A percentile compares a stretch with the other conserved stretches of the same genome.
Conservation (phyloP, 1,284 basidiomycete species). For the Austroboletus novae-zelandiae region DNA sequence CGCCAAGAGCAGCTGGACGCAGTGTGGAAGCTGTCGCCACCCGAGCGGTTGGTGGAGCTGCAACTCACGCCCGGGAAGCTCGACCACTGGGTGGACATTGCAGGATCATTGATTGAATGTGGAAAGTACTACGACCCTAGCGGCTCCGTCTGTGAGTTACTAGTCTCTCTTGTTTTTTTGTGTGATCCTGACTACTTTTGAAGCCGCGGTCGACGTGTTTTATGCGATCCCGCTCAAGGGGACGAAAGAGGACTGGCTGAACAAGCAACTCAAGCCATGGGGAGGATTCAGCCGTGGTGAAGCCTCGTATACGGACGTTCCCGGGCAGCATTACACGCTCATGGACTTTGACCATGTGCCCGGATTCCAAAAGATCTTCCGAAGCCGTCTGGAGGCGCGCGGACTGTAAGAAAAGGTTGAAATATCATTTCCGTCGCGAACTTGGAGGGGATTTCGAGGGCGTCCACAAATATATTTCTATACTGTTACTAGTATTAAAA, state of each 20-base stretch:
- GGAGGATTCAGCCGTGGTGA: constrained; percentile 23
- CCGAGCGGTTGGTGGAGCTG: constrained; percentile 29
- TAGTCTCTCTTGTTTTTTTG: background rate
- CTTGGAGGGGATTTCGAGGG: no score
- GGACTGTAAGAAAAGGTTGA: constrained; percentile 23
- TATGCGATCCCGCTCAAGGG: constrained; percentile 32
- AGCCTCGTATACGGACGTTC: constrained; percentile 28
- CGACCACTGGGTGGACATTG: constrained; percentile 33
- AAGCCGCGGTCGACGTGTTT: constrained; percentile 27
- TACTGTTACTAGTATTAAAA: no score
- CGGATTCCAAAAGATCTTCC: constrained; percentile 35
- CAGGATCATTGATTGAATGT: constrained; percentile 31
- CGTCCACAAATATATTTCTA: no score
- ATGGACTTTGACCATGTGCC: constrained; percentile 36
- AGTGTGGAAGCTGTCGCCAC: constrained; percentile 30
- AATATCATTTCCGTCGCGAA: no score
- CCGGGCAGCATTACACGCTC: constrained; percentile 33
- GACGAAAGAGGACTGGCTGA: constrained; percentile 34
- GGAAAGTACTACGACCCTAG: constrained; percentile 28
- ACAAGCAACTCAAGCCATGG: constrained; percentile 36
- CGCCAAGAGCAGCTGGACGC: constrained; percentile 26
- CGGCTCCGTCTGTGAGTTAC: constrained; percentile 25
- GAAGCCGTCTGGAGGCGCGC: constrained; percentile 28
- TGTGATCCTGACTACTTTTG: background rate
- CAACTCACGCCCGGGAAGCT: constrained; percentile 29